Evolutionary conservation across 768 basidiomycete genomes (phyloP).

Genomic region (Tricholoma flavovirens): DNA sequence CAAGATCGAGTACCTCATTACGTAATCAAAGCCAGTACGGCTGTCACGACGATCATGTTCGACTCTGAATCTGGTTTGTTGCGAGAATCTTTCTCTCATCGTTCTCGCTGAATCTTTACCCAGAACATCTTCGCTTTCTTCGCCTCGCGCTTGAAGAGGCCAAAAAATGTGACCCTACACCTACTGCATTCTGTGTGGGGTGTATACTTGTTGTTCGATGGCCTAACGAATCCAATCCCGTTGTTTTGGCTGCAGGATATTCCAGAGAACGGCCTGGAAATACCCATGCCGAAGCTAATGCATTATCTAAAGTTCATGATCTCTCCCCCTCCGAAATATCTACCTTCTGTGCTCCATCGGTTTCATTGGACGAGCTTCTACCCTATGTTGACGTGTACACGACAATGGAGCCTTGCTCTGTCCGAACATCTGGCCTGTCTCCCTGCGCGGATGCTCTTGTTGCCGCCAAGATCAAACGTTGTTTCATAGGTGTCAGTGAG

Average conservation of each 20-base stretch:
- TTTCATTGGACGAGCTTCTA: slow-evolving; percentile 45
- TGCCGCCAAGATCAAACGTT: slow-evolving; percentile 59
- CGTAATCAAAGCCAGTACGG: no score
- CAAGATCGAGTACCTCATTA: no score
- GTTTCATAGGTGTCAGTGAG: slow-evolving; percentile 86
- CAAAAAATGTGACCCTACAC: slow-evolving; percentile 57
- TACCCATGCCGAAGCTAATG: slow-evolving; percentile 96
- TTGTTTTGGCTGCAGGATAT: slow-evolving; percentile 73
- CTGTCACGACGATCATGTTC: not conserved
- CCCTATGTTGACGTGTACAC: slow-evolving; percentile 76
- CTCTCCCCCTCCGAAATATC: slow-evolving; percentile 41
- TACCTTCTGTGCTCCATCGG: slow-evolving; percentile 29
- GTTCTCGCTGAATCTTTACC: not conserved
- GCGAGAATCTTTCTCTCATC: not conserved
- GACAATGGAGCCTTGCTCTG: slow-evolving; percentile 94
- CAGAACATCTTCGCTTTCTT: slow-evolving; percentile 35
- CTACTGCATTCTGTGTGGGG: slow-evolving; percentile 89
- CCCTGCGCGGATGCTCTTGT: slow-evolving; percentile 87
- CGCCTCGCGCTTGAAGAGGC: slow-evolving; percentile 68
- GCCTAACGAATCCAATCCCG: slow-evolving; percentile 34
- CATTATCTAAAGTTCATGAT: slow-evolving; percentile 62
- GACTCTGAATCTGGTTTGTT: not conserved
- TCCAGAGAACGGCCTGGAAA: slow-evolving; percentile 91
- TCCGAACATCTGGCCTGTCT: slow-evolving; percentile 78
- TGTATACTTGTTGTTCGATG: slow-evolving; percentile 59